phyloP scores from a whole-genome alignment of 129 eudicot species.

The Erigeron canadensis region DNA sequence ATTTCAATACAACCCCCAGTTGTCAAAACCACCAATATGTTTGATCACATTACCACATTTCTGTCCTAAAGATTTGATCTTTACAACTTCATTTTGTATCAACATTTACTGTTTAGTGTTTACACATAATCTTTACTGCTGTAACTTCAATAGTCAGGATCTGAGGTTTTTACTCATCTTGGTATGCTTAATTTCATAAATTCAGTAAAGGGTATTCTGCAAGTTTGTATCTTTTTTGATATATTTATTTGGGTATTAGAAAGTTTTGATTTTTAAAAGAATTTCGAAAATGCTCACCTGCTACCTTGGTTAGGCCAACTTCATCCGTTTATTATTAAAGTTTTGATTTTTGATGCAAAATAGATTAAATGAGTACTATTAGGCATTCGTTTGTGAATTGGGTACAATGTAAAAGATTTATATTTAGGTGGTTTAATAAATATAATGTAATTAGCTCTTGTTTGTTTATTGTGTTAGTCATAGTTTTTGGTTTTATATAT shows the following conservation, averaged over 20 bases:
- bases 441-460: conserved; percentile 46
- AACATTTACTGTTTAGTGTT: not conserved
- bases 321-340: not conserved
- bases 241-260: not conserved
- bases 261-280: not conserved
- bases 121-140: conserved; percentile 6
- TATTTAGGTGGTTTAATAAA: conserved; percentile 47
- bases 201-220: not conserved
- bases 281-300: not conserved
- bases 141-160: conserved; percentile 22
- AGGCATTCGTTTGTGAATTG: conserved; percentile 28
- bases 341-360: conserved; percentile 17
- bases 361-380: conserved; percentile 26
- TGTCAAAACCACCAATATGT: conserved; percentile 26
- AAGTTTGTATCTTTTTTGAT: conserved; percentile 1
- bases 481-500: conserved; percentile 51
- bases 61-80: too few relatives aligned
- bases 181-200: not conserved
- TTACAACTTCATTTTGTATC: conserved; percentile 19
- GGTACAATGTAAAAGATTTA: conserved; percentile 40
- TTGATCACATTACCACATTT: not conserved
- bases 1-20: conserved; percentile 14
- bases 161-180: conserved; percentile 11
- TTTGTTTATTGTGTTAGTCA: conserved; percentile 44
- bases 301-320: not conserved